Evolutionary conservation across 2,329 filamentous ascomycete genomes (phyloP).

Genomic region (Aureobasidium subglaciale): DNA sequence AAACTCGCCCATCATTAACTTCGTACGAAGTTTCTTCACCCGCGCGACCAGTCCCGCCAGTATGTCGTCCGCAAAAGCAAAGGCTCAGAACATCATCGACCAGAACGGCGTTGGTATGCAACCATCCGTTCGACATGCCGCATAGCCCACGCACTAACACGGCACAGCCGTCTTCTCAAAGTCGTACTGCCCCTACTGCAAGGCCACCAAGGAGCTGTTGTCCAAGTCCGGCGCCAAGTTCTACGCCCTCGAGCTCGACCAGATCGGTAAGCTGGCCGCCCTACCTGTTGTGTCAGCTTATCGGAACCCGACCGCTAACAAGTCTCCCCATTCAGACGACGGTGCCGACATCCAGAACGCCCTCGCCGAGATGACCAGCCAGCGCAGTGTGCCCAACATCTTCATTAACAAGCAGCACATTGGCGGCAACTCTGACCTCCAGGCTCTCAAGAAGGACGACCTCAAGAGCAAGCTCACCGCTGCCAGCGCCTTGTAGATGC

Average conservation of each 20-base stretch:
- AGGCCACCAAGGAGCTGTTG: constrained; percentile 67
- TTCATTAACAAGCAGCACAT: constrained; percentile 89
- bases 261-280: constrained; percentile 62
- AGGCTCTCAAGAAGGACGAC: constrained; percentile 36
- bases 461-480: constrained; percentile 18
- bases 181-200: constrained; percentile 93
- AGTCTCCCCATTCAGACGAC: constrained; percentile 54
- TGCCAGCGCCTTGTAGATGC: constrained; percentile 1
- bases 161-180: constrained; percentile 84
- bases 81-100: constrained; percentile 80
- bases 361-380: constrained; percentile 69
- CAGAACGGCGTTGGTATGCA: constrained; percentile 74
- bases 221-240: constrained; percentile 64
- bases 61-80: constrained; percentile 78
- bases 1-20: constrained; percentile 49
- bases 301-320: not conserved
- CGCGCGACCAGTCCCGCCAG: constrained; percentile 50
- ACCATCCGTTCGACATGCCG: not conserved
- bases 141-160: not conserved
- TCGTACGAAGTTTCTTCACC: constrained; percentile 67
- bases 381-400: constrained; percentile 91
- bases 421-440: constrained; percentile 88
- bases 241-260: constrained; percentile 73
- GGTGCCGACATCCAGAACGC: constrained; percentile 76
- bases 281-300: not conserved